Evolutionary conservation across 2,329 filamentous ascomycete species (phyloP).

Genomic region (Claviceps digitariae): DNA sequence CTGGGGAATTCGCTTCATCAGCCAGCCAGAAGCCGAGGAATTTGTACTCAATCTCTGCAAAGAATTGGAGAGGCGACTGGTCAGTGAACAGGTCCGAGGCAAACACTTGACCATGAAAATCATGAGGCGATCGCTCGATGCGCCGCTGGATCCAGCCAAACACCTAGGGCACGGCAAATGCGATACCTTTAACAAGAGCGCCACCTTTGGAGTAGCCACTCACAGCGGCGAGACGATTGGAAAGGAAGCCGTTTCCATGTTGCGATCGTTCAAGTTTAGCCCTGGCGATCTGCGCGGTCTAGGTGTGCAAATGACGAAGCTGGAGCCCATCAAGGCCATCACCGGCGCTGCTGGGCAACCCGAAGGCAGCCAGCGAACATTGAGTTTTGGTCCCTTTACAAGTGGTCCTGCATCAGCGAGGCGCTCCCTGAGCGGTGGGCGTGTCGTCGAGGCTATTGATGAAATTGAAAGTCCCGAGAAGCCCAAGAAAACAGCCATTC

Average conservation of each 20-base stretch:
- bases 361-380: conserved; percentile 67
- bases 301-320: conserved; percentile 84
- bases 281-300: conserved; percentile 88
- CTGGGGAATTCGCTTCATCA: conserved; percentile 94
- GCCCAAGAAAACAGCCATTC: conserved; percentile 15
- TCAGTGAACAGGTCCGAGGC: conserved; percentile 77
- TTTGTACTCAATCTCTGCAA: conserved; percentile 76
- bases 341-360: not conserved
- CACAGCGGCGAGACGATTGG: conserved; percentile 57
- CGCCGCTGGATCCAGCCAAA: conserved; percentile 81
- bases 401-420: conserved; percentile 23
- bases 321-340: conserved; percentile 61
- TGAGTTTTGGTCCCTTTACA: conserved; percentile 53
- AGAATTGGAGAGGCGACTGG: conserved; percentile 67
- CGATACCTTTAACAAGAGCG: conserved; percentile 84
- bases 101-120: conserved; percentile 87
- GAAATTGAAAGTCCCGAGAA: conserved; percentile 26
- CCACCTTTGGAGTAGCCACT: conserved; percentile 70
- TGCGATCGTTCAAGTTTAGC: conserved; percentile 70
- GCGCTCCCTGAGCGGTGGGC: conserved; percentile 16
- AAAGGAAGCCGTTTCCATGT: conserved; percentile 72
- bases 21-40: conserved; percentile 81
- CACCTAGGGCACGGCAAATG: conserved; percentile 93
- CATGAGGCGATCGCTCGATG: conserved; percentile 75
- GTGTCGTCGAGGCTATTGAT: conserved; percentile 38